Base-by-base conservation (phyloP, 2,329 filamentous ascomycete species). In the Davidsoniella eucalypti region DNA sequence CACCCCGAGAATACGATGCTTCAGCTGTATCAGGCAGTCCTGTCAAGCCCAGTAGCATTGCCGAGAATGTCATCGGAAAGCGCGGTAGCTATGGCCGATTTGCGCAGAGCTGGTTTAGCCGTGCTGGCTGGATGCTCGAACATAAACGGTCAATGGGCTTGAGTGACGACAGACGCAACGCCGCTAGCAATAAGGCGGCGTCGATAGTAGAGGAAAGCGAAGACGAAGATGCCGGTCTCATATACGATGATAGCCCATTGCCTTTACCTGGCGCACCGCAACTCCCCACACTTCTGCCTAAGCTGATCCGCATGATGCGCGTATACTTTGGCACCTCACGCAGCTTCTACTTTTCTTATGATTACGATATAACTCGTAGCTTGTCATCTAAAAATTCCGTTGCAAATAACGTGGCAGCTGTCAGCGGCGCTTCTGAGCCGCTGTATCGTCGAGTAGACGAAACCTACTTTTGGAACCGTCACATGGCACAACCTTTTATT, bases 281-380 rank as follows among this genome's bases (percentile, higher is more conserved):
- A n/a, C 64, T 14, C 17, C 64, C 67, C 5, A 58, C 73, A 4
- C 65, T 96, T 29, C 69, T 94, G 9, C 90, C 90, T 1, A 94
- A 94, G 60, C 70, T 96, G 38, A 64, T 98, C 40, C 76, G 83
- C 39, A 93, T 85, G 29, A 81, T 87, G 1, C 85, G 85, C 59
- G 76, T 96, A 50, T 76, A 94, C 54, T 90, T 95, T 60, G 80
- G 84, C 1, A 75, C 80, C 3, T 87, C 83, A 0, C 75, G 75
- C 55, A 95, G 86, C 62, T 96, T 95, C 64, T 96, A 83, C 68
- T 98, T 90, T 63, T 88, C 88, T 0, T 95, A 98, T 62, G 92
- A 98, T 56, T 75, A 90, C 61, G 88, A 98, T 61, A 76, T 98
- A 47, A 96, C 92, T 0, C 76, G 82, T 51, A 79, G 75, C 55